Base-by-base conservation (phyloP, 345 rosid genomes). In the Jatropha curcas region DNA sequence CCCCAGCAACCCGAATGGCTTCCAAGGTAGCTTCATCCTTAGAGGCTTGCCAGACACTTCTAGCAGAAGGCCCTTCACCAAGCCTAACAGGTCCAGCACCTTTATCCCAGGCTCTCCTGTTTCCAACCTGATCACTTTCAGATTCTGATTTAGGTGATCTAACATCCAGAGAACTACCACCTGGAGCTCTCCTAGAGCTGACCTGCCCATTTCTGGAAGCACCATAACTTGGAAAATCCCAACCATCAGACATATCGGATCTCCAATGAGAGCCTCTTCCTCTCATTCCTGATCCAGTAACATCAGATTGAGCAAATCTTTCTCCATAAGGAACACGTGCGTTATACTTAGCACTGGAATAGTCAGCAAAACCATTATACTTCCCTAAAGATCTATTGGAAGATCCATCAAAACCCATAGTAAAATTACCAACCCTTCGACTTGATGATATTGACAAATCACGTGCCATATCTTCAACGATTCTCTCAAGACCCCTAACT, bases 41-140 rank as follows among this genome's bases (percentile, higher is more conserved):
- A 68, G 99, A 95, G 69, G 99, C 97, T 87, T 91, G 99, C 99
- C 99, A 95, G 65, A 91, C 98, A 82, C 98, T 88, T 89, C 99
- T 88, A 52, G 97, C 99, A 43, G 99, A 95, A 79, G 98, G 98
- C 66, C 99, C 99, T 79, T 96, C 99, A 28, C 97, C 98, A 41
- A 89, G 86, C 75, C 99, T 89, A 62, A 86, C 83, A 41, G 88
- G 86, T 62, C 88, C 93, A 27, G 84, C 81, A 60, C 81, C 91
- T 77, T 93, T 93, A 33, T 88, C 92, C 97, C 98, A 88, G 67
- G 83, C 97, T 84, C 97, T 89, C 86, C 95, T 82, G 75, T 85
- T 82, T 67, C 90, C 93, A 72, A 72, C 82, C 76, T 86, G 96
- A 57, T 89, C 96, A 74, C 72, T 82, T 66, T 90, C 97, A 65